Base-by-base conservation (phyloP, 495 filamentous ascomycete species). In the Lindgomyces ingoldianus region DNA sequence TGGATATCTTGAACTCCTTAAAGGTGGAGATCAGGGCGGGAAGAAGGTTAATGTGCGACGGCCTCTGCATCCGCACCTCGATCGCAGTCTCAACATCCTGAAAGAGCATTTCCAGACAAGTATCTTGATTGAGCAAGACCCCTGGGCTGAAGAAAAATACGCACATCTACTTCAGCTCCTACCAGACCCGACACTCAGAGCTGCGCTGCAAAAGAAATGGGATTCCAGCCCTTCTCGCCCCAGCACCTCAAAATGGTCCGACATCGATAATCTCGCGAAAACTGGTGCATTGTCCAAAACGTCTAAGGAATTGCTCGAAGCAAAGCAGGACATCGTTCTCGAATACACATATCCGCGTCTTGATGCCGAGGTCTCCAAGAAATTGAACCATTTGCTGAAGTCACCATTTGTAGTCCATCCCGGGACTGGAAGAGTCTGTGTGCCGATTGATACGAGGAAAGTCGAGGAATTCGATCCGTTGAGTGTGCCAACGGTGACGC, bases 281-380 rank as follows among this genome's bases (percentile, higher is more conserved):
- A 83, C 85, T 0, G 85, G 87, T 12, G 84, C 83, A 11, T 85
- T 84, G 72, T 86, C 85, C 51, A 83, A 93, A 0, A 85, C 91
- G 69, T 61, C 84, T 2, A 77, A 79, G 51, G 81, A 84, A 1
- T 81, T 98, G 24, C 81, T 86, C n/a, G 90, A 97, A 61, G 90
- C 89, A 24, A 97, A 96, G 77, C 90, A 95, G 68, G 94, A 98
- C 70, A 87, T 98, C 46, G 85, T 97, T 14, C 83, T 98, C 25
- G 95, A 98, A 76, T 97, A 98, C 76, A 96, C 94, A 3, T 98
- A 98, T 74, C 95, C 94, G n/a, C 87, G 94, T 10, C 86, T 98
- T 52, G 94, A 98, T 81, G 90, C 91, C 57, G 91, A 96, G 68
- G 94, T 98, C 69, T 91, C 89, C 70, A 97, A 97, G 78, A 95